Percentiles rank a stretch among this genome's conserved stretches.
Evolutionary conservation across 2,329 filamentous ascomycete genomes (phyloP).

Genomic region (Trichoderma asperellum): DNA sequence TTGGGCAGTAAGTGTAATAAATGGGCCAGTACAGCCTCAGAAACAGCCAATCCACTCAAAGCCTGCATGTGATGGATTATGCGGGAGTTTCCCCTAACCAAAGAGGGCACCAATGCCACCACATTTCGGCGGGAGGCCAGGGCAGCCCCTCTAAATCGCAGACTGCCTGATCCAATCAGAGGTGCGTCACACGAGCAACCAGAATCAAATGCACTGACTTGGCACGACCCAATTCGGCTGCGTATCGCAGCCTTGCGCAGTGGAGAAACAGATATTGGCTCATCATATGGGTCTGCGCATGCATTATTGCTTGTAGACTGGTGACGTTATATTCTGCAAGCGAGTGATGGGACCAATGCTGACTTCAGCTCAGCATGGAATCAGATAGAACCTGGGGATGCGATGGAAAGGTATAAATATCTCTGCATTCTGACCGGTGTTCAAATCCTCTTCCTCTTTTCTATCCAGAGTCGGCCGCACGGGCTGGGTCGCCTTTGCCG

Average conservation of each 20-base stretch:
- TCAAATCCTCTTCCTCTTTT: background rate
- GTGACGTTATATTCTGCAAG: background rate
- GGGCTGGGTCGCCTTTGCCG: background rate
- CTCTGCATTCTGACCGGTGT: background rate
- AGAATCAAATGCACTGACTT: background rate
- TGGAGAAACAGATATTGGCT: background rate
- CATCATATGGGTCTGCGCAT: background rate
- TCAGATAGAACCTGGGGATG: background rate
- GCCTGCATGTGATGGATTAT: background rate
- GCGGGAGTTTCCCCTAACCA: background rate
- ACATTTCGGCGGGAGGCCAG: constrained; percentile 1
- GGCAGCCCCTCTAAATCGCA: background rate
- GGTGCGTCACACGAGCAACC: background rate
- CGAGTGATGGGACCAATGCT: background rate
- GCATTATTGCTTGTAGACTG: background rate
- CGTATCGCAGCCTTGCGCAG: background rate
- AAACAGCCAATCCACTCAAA: background rate
- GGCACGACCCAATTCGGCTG: background rate
- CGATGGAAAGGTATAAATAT: background rate
- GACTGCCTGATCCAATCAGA: constrained; percentile 10
- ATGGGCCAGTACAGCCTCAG: background rate
- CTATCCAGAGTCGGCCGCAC: background rate
- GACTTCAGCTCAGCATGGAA: background rate
- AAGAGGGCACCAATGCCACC: background rate
- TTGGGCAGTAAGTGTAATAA: background rate